Percentiles rank a stretch among this genome's conserved stretches.
These are phyloP conservation scores for Chytriomyces sp. DNA, from an alignment of 192 early-diverging fungal species.

Conservation along the genomic window DNA sequence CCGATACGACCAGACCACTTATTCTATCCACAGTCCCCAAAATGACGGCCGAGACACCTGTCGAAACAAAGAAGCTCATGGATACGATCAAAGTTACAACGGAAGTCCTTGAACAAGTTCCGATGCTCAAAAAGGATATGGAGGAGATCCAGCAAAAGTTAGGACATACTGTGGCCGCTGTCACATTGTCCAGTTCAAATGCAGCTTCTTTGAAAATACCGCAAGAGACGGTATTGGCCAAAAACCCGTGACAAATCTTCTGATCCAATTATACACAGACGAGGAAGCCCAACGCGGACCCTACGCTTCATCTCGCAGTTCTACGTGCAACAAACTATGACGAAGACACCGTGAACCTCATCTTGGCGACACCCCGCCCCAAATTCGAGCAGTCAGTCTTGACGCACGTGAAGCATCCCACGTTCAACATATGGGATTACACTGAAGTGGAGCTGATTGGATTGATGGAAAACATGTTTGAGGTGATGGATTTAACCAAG, in stretches of 20 bases:
- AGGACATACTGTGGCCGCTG: not conserved
- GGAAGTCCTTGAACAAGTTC: constrained; percentile 19
- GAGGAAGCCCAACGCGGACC: constrained; percentile 24
- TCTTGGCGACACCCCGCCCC: constrained; percentile 24
- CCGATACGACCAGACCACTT: not conserved
- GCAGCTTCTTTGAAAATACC: not conserved
- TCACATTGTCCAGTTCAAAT: not conserved
- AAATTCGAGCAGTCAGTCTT: constrained; percentile 26
- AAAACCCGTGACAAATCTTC: not conserved
- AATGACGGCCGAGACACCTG: not conserved
- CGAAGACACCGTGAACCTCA: not conserved
- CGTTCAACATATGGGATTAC: constrained; percentile 54
- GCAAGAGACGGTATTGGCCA: not conserved
- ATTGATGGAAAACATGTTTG: constrained; percentile 47
- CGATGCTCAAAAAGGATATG: constrained; percentile 24
- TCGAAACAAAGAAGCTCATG: constrained; percentile 24
- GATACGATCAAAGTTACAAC: constrained; percentile 27
- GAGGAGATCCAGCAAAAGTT: constrained; percentile 17
- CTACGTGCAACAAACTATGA: constrained; percentile 1
- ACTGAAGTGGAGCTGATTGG: constrained; percentile 43
- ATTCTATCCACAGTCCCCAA: constrained; percentile 17
- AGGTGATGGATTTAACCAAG: constrained; percentile 37
- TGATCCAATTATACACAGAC: not conserved
- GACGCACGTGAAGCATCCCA: constrained; percentile 42
- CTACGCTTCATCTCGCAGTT: constrained; percentile 28